phyloP scores from a whole-genome alignment of 2,329 filamentous ascomycete species.

The Rachicladosporium sp. region DNA sequence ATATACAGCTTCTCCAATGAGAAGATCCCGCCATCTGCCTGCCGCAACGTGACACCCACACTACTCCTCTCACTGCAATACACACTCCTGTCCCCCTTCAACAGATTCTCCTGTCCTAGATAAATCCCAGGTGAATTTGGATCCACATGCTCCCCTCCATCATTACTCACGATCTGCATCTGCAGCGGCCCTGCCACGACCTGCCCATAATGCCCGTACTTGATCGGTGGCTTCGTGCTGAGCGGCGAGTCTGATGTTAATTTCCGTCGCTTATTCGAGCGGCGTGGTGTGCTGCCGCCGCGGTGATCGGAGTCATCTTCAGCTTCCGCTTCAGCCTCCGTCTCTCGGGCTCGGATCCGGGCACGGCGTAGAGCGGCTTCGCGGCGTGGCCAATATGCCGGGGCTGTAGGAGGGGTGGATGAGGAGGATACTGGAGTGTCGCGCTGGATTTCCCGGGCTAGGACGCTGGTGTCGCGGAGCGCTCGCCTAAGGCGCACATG shows the following conservation, averaged over 20 bases:
- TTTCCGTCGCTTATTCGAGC: conserved; percentile 26
- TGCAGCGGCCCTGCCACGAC: conserved; percentile 68
- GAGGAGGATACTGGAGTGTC: not conserved
- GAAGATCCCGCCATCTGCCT: conserved; percentile 70
- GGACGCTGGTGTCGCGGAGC: conserved; percentile 23
- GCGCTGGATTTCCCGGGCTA: conserved; percentile 9
- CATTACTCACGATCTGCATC: conserved; percentile 83
- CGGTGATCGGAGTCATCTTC: not conserved
- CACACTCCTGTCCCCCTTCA: conserved; percentile 69
- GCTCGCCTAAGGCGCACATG: conserved; percentile 22
- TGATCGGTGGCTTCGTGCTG: conserved; percentile 37
- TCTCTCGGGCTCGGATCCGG: conserved; percentile 1
- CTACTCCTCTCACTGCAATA: conserved; percentile 83
- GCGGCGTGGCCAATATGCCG: conserved; percentile 2
- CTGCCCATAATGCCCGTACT: conserved; percentile 78
- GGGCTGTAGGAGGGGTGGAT: conserved; percentile 1
- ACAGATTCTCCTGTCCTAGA: conserved; percentile 67
- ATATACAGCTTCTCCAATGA: conserved; percentile 77
- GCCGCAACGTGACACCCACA: conserved; percentile 76
- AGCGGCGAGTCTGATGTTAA: conserved; percentile 21
- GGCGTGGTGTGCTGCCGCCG: no score
- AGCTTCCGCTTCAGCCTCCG: conserved; percentile 4
- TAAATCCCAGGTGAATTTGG: conserved; percentile 27
- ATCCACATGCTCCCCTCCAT: conserved; percentile 60
- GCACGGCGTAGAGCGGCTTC: not conserved